Evolutionary conservation across 2,329 filamentous ascomycete genomes (phyloP).

Genomic region (Penicillium sclerotiorum): DNA sequence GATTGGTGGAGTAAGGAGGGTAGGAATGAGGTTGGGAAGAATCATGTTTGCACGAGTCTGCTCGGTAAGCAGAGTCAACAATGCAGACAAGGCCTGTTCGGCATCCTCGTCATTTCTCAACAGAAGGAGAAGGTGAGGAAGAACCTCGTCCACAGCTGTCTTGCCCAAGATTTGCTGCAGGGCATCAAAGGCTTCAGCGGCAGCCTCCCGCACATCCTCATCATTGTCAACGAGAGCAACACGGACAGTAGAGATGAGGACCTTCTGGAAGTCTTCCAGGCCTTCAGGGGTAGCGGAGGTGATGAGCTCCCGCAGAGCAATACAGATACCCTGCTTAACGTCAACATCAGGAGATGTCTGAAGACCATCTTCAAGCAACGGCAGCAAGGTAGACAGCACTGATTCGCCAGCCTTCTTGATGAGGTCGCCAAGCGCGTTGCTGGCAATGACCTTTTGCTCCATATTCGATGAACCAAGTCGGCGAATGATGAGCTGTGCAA

Average conservation of each 20-base stretch:
- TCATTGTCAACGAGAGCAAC: slow-evolving; percentile 89
- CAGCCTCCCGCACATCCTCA: slow-evolving; percentile 87
- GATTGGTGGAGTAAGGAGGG: slow-evolving; percentile 85
- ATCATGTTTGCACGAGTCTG: slow-evolving; percentile 94
- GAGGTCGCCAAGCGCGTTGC: slow-evolving; percentile 92
- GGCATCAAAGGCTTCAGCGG: slow-evolving; percentile 95
- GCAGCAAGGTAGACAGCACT: slow-evolving; percentile 82
- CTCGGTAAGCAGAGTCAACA: slow-evolving; percentile 92
- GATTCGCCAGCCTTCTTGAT: slow-evolving; percentile 96
- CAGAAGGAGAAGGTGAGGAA: slow-evolving; percentile 89
- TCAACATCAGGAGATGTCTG: slow-evolving; percentile 87
- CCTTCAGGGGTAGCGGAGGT: slow-evolving; percentile 84
- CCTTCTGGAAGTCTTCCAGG: slow-evolving; percentile 92
- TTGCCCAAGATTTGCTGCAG: slow-evolving; percentile 93
- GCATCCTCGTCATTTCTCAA: slow-evolving; percentile 83
- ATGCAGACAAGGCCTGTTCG: slow-evolving; percentile 86
- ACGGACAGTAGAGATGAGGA: slow-evolving; percentile 89
- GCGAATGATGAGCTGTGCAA: slow-evolving; percentile 92
- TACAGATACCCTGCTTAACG: slow-evolving; percentile 94
- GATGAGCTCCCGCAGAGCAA: slow-evolving; percentile 92
- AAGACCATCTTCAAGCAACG: slow-evolving; percentile 88
- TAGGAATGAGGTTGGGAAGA: slow-evolving; percentile 92
- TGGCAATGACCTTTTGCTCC: slow-evolving; percentile 98
- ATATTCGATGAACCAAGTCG: slow-evolving; percentile 93
- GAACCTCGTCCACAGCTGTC: slow-evolving; percentile 89